Conservation (phyloP, 169 alveolate genomes). For the Eimeria necatrix region DNA sequence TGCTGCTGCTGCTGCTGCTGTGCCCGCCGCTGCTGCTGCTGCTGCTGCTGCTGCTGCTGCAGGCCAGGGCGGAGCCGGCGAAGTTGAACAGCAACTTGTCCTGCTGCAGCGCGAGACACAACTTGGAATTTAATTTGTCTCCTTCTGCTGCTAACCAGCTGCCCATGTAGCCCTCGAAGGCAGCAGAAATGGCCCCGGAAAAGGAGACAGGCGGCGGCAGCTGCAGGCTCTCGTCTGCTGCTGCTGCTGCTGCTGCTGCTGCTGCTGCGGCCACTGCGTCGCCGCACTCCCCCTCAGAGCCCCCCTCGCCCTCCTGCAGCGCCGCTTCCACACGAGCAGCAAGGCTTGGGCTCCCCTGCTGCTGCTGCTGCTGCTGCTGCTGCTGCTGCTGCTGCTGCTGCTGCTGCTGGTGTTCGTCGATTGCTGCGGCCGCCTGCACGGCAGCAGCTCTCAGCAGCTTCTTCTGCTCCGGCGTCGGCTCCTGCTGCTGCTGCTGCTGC, state of each 20-base stretch:
- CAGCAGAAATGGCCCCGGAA: background rate
- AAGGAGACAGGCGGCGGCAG: constrained; percentile 33
- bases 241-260: constrained; percentile 49
- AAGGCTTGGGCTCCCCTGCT: background rate
- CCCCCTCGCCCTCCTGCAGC: background rate
- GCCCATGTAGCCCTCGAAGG: constrained; percentile 16
- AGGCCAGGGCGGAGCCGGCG: background rate
- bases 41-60: constrained; percentile 15
- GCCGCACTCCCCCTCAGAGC: background rate
- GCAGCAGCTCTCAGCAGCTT: constrained; percentile 2
- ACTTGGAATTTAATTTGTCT: background rate
- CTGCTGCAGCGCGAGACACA: constrained; percentile 24
- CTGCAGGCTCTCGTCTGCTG: background rate
- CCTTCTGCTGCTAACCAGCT: background rate
- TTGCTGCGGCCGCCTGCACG: background rate
- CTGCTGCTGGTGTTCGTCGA: background rate
- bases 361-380: constrained; percentile 58
- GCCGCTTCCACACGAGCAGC: constrained; percentile 20
- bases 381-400: constrained; percentile 41
- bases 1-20: constrained; percentile 1
- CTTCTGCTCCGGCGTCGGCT: background rate
- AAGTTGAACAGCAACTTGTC: background rate
- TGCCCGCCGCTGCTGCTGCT: background rate
- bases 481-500: background rate
- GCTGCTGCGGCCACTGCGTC: constrained; percentile 20